Conservation (phyloP, 495 filamentous ascomycete genomes). For the Penicillium robsamsonii region DNA sequence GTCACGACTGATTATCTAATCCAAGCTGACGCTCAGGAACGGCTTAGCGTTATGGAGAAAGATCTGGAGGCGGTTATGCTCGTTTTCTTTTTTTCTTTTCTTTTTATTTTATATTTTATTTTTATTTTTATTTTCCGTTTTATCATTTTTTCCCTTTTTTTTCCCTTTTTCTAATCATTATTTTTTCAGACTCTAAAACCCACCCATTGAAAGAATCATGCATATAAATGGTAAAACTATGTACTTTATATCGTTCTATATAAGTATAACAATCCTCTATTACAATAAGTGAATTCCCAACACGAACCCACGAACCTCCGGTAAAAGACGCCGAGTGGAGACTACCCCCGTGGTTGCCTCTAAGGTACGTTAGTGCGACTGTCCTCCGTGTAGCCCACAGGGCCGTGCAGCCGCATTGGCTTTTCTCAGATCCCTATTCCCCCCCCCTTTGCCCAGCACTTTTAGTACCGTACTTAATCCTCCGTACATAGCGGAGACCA, state of each 20-base stretch:
- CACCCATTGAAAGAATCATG: not conserved
- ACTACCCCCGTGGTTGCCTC: slow-evolving; percentile 26
- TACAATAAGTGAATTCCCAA: no score
- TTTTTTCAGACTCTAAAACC: not conserved
- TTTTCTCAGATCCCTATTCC: slow-evolving; percentile 19
- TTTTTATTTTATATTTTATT: slow-evolving; percentile 4
- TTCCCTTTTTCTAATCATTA: not conserved
- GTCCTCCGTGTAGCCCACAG: slow-evolving; percentile 29
- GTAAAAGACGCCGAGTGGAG: slow-evolving; percentile 25
- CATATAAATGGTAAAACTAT: no score
- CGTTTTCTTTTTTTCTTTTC: slow-evolving; percentile 17
- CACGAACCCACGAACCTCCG: slow-evolving; percentile 15
- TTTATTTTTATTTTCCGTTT: not conserved
- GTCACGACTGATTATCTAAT: slow-evolving; percentile 36
- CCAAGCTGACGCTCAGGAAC: slow-evolving; percentile 36
- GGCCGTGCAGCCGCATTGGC: slow-evolving; percentile 23
- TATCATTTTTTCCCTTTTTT: not conserved
- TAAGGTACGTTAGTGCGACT: slow-evolving; percentile 30
- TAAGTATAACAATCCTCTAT: no score
- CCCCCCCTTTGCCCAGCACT: slow-evolving; percentile 12
- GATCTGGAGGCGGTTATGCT: slow-evolving; percentile 41
- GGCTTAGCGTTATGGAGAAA: slow-evolving; percentile 39
- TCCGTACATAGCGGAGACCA: slow-evolving; percentile 1
- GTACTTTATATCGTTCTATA: no score
- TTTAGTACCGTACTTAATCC: slow-evolving; percentile 6